These are phyloP conservation scores for Plectranthus barbatus DNA, from an alignment of 257 asterid species.

Conservation along the genomic window DNA sequence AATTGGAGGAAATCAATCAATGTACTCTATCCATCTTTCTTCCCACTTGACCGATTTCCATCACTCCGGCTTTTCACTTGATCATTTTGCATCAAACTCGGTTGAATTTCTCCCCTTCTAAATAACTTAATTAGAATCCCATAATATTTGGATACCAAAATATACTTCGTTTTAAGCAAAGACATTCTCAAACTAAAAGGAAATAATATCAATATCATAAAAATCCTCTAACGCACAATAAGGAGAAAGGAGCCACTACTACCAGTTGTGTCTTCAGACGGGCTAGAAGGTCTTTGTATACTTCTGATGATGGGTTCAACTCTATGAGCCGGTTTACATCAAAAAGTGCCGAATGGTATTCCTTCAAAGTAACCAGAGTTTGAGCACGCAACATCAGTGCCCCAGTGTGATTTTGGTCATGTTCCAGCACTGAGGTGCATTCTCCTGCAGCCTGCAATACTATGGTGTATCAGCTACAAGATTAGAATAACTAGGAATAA, in stretches of 20 bases:
- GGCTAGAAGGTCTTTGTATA: conserved; percentile 60
- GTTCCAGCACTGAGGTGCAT: conserved; percentile 88
- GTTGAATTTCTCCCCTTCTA: too few relatives aligned
- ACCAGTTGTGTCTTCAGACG: conserved; percentile 87
- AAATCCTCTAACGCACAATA: conserved; percentile 6
- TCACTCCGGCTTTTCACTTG: too few relatives aligned
- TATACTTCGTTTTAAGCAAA: neutral
- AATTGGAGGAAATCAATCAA: too few relatives aligned
- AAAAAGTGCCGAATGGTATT: conserved; percentile 85
- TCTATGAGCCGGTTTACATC: conserved; percentile 89
- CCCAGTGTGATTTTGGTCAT: conserved; percentile 89
- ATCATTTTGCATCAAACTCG: too few relatives aligned
- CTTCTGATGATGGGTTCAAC: conserved; percentile 84
- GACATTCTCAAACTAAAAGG: neutral
- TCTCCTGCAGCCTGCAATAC: conserved; percentile 90
- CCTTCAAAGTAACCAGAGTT: conserved; percentile 87
- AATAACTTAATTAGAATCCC: neutral
- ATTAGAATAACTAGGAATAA: neutral
- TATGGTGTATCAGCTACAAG: conserved; percentile 2
- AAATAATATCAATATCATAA: neutral
- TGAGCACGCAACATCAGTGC: conserved; percentile 98
- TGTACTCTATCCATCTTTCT: too few relatives aligned
- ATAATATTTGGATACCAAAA: neutral
- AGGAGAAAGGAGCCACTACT: conserved; percentile 32
- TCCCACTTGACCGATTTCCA: too few relatives aligned